phyloP scores from a whole-genome alignment of 768 basidiomycete genomes.

The Podaxis pistillaris region DNA sequence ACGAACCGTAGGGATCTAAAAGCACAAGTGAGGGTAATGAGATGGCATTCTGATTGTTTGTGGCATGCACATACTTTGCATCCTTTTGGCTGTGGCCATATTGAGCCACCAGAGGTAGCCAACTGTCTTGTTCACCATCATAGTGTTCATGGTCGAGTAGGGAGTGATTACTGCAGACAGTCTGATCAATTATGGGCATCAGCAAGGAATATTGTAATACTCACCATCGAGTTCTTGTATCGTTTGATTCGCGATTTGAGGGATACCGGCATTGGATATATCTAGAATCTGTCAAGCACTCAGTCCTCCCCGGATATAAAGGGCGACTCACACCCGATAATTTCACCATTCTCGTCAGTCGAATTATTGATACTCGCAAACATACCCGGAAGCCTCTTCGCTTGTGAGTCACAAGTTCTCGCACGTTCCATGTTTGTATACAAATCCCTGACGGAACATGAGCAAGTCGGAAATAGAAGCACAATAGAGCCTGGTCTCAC shows the following conservation, averaged over 20 bases:
- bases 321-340: conserved; percentile 20
- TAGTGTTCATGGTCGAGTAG: conserved; percentile 23
- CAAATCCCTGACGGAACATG: conserved; percentile 12
- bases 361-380: conserved; percentile 25
- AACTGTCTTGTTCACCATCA: conserved; percentile 22
- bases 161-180: conserved; percentile 21
- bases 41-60: too few relatives aligned
- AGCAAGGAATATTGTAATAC: not conserved
- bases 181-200: not conserved
- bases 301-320: not conserved
- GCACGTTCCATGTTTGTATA: conserved; percentile 23
- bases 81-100: conserved; percentile 21
- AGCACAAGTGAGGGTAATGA: not conserved
- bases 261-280: conserved; percentile 25
- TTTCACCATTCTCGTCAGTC: conserved; percentile 22
- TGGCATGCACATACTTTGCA: conserved; percentile 20
- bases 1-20: conserved; percentile 22
- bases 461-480: not conserved
- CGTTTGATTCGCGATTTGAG: conserved; percentile 22
- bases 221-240: conserved; percentile 24
- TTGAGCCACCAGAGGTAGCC: conserved; percentile 24
- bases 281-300: conserved; percentile 10
- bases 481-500: conserved; percentile 1
- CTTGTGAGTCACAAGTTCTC: conserved; percentile 23
- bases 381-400: conserved; percentile 21